Conservation (phyloP, 2,329 filamentous ascomycete genomes). For the Diaporthe longicolla region DNA sequence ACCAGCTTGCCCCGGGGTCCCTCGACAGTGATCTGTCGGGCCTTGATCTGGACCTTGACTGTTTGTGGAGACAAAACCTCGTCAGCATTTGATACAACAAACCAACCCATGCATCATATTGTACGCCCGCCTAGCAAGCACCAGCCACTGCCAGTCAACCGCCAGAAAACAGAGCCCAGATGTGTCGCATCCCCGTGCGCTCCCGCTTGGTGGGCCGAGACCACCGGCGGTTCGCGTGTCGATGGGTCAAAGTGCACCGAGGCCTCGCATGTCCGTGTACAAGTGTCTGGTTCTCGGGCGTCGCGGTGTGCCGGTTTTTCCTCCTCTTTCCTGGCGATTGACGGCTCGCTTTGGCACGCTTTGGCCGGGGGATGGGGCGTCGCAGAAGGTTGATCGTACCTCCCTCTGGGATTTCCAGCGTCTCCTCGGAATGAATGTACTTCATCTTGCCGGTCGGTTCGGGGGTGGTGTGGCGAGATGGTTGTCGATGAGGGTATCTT, state of each 20-base stretch:
- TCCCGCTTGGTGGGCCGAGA: not conserved
- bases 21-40: slow-evolving; percentile 95
- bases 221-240: not conserved
- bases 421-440: slow-evolving; percentile 99
- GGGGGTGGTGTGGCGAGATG: slow-evolving; percentile 57
- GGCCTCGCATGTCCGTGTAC: not conserved
- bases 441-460: slow-evolving; percentile 86
- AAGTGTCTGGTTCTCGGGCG: not conserved
- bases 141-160: slow-evolving; percentile 28
- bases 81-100: slow-evolving; percentile 48
- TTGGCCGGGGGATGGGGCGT: slow-evolving; percentile 35
- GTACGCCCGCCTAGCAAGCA: slow-evolving; percentile 7
- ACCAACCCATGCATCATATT: not conserved
- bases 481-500: slow-evolving; percentile 41
- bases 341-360: slow-evolving; percentile 29
- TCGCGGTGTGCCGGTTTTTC: not conserved
- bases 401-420: slow-evolving; percentile 94
- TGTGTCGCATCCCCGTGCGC: slow-evolving; percentile 12
- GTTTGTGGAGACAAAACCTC: slow-evolving; percentile 53
- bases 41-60: slow-evolving; percentile 99
- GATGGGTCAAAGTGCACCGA: not conserved
- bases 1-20: slow-evolving; percentile 96
- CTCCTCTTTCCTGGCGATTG: slow-evolving; percentile 41
- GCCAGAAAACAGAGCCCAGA: slow-evolving; percentile 12
- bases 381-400: slow-evolving; percentile 72